A percentile compares a stretch with the other conserved stretches of the same genome.
These are phyloP conservation scores for Blepharisma undulans DNA, from an alignment of 169 alveolate species.

Conservation along the genomic window DNA sequence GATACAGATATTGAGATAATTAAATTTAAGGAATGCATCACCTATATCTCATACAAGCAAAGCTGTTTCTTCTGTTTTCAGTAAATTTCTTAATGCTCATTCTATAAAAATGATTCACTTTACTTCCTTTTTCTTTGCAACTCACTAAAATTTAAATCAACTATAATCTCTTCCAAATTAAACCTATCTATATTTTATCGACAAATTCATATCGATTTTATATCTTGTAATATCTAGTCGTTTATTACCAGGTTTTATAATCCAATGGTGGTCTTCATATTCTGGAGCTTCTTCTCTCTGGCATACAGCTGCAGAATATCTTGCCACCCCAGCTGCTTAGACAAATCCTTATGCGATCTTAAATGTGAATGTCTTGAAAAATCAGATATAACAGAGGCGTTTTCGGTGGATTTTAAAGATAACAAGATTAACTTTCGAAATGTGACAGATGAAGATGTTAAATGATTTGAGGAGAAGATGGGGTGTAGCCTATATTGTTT, in stretches of 20 bases:
- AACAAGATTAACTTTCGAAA: background rate
- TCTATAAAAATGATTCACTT: background rate
- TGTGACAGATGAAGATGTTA: background rate
- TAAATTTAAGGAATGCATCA: too few relatives aligned
- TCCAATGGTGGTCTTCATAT: background rate
- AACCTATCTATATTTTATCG: background rate
- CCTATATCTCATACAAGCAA: too few relatives aligned
- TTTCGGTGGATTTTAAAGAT: background rate
- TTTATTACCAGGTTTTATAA: background rate
- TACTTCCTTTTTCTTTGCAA: background rate
- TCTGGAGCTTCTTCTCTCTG: background rate
- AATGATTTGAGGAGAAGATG: background rate
- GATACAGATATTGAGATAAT: too few relatives aligned
- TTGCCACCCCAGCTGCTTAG: background rate
- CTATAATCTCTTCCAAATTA: background rate
- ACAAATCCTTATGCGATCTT: background rate
- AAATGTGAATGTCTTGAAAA: background rate
- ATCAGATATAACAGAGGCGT: background rate
- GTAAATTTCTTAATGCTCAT: background rate
- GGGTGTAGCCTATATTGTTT: background rate
- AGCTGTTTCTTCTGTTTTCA: background rate
- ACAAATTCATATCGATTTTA: background rate
- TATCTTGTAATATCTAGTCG: background rate
- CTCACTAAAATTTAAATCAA: background rate
- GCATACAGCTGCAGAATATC: background rate